Base-by-base conservation (phyloP, 2,329 filamentous ascomycete genomes). In the Verticillium dahliae region DNA sequence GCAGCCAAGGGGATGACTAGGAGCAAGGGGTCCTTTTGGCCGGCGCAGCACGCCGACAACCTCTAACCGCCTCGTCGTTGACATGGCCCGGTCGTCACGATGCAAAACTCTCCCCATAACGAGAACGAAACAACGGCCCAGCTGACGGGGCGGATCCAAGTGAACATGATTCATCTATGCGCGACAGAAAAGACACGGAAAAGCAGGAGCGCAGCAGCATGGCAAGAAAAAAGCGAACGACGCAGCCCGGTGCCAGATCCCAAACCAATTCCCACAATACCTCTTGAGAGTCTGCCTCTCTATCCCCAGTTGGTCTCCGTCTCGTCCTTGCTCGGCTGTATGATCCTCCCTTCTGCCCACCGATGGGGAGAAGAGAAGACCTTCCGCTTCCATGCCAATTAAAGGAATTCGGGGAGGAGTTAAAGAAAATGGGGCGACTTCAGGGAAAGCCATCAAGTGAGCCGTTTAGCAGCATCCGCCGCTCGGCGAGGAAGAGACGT, bases 401-500 rank as follows among this genome's bases (percentile, higher is more conserved):
- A 45, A 38, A 39, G 58, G 33, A 57, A n/a, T 52, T 18, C n/a
- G 45, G 45, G 45, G n/a, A 27, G 45, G 45, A 52, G 45, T 52
- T 52, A 52, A 52, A 52, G 45, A 27, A 57, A 54, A 60, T 56
- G 52, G 56, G 34, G 22, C 37, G 14, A 10, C 33, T 33, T 15
- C 33, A 18, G 56, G 52, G 35, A 56, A 57, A 58, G 63, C 22
- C 35, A 45, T 22, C 38, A 14, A 11, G 45, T 62, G 52, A 61
- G 31, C 55, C 57, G 35, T 83, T 82, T 96, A 97, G 83, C 93
- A 97, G 86, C 93, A 97, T 76, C 91, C 89, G 73, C 90, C 89
- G 74, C 86, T 91, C 70, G 90, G 91, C 70, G 90, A 90, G 71
- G 88, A 90, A 76, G 96, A 91, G 69, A 99, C 94, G 71, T 93